These are phyloP conservation scores for Isochrysis galbana DNA, from an alignment of 78 protist genomes.

Conservation along the genomic window DNA sequence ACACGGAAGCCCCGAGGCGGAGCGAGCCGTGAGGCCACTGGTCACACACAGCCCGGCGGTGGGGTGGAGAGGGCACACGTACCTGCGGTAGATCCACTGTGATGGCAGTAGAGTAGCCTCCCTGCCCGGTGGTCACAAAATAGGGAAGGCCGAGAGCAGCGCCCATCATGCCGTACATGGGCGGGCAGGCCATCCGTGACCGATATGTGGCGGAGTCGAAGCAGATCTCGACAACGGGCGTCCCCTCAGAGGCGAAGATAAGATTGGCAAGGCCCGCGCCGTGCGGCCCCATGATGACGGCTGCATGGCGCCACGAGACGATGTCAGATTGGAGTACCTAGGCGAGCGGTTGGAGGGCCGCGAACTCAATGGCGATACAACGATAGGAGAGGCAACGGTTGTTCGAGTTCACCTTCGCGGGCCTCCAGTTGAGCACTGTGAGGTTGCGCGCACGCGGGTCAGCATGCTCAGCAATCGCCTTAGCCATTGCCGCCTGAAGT, in stretches of 20 bases:
- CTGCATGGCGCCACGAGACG: neutral
- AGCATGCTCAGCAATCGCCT: neutral
- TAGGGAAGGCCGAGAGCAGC: neutral
- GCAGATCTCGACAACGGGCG: neutral
- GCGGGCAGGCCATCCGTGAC: neutral
- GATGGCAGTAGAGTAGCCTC: neutral
- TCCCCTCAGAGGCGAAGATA: constrained; percentile 1
- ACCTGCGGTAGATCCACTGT: neutral
- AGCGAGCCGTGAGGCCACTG: too few species aligned
- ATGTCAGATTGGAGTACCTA: neutral
- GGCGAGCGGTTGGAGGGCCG: too few species aligned
- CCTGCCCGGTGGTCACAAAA: neutral
- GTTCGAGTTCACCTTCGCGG: neutral
- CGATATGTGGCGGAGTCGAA: neutral
- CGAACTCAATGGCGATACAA: too few species aligned
- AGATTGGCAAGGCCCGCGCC: constrained; percentile 3
- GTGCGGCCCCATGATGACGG: neutral
- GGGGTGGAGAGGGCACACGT: too few species aligned
- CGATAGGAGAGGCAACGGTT: too few species aligned
- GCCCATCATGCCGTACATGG: neutral
- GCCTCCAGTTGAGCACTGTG: neutral
- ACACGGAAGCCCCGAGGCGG: too few species aligned
- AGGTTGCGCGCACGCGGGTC: neutral
- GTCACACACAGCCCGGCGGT: too few species aligned
- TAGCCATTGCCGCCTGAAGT: neutral